Evolutionary conservation across 768 basidiomycete species (phyloP), one percentile per base, ranked within the genome.

Genomic region (Russula ochroleuca): DNA sequence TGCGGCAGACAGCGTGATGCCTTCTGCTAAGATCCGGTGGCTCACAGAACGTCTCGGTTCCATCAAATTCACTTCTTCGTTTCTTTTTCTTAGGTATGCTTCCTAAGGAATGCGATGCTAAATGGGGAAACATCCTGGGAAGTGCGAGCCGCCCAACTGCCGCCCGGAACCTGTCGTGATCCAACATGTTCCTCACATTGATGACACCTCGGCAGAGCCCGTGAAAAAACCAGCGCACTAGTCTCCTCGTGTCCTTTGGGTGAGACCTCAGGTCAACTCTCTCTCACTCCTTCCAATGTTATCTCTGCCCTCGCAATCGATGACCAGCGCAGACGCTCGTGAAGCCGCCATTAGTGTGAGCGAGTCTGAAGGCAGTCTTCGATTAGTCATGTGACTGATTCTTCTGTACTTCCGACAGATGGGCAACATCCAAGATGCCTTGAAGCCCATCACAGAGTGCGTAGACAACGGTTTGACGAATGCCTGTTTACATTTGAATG

Each of bases 371-470:
- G 62, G 28, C 57, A n/a, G 10, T 35, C 21, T 38, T 51, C 43
- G 28, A 48, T 19, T 49, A 21, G 49, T 64, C 54, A 49, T 61
- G 59, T 68, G 57, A 57, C 58, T 56, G 13, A 57, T 56, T 62
- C 19, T 33, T 47, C 47, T 52, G 45, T 31, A 23, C 33, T 41
- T 28, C 28, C 25, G 50, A n/a, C 65, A 87, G 85, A 70, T 84
- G 38, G 80, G 80, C 60, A 79, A 78, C 66, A 73, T 83, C 49
- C 73, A 75, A 54, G 83, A 85, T 64, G 85, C 85, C n/a, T 74
- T 87, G 49, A 78, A 81, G 66, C 79, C 82, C 45, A 87, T 86
- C 70, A 82, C 83, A 41, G 79, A 83, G 87, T 88, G 49, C 60
- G 81, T 61, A 41, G 74, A 38, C 17, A 33, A 28, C 17, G 13